Evolutionary conservation across 768 basidiomycete genomes (phyloP).

Genomic region (Naganishia antarctica): DNA sequence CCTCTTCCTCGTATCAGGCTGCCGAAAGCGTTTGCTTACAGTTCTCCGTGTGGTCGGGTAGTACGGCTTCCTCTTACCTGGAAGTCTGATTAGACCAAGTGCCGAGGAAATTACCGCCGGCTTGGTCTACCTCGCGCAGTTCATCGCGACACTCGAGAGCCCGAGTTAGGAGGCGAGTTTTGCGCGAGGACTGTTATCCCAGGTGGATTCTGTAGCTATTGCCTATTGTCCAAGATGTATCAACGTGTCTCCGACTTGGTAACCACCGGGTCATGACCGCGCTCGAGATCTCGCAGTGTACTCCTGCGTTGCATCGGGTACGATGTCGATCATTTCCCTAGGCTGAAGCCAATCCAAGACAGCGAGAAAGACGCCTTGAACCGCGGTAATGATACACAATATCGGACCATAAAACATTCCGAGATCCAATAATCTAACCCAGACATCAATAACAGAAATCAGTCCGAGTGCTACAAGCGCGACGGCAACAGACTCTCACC

Average conservation of each 20-base stretch:
- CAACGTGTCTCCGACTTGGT: no score
- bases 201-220: no score
- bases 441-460: not conserved
- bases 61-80: constrained; percentile 74
- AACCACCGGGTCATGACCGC: no score
- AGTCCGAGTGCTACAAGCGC: no score
- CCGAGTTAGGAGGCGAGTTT: not conserved
- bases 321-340: constrained; percentile 68
- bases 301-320: constrained; percentile 46
- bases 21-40: constrained; percentile 6
- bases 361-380: constrained; percentile 81
- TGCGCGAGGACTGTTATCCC: no score
- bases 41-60: constrained; percentile 45
- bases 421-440: constrained; percentile 61
- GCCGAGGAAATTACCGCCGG: constrained; percentile 70
- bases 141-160: constrained; percentile 51
- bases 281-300: no score
- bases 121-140: constrained; percentile 63
- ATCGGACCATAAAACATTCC: constrained; percentile 81
- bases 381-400: constrained; percentile 77
- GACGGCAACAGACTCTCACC: constrained; percentile 62
- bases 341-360: constrained; percentile 82
- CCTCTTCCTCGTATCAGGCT: not conserved
- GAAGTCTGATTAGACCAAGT: constrained; percentile 67
- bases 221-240: no score